These are phyloP conservation scores for Phycomyces blakesleeanus DNA, from an alignment of 192 early-diverging fungal species.

Conservation along the genomic window DNA sequence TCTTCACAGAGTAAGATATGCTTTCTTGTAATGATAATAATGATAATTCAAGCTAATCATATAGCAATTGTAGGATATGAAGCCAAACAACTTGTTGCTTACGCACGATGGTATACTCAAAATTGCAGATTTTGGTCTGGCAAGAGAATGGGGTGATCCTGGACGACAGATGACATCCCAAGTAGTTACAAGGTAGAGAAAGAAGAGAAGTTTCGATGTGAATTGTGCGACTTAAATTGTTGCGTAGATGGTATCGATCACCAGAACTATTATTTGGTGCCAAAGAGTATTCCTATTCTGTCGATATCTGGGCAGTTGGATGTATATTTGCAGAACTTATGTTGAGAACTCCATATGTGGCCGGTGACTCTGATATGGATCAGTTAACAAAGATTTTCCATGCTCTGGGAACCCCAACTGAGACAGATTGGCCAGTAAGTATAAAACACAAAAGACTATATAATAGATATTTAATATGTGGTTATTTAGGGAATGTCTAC, in stretches of 20 bases:
- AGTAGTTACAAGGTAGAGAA: conserved; percentile 76
- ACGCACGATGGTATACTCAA: conserved; percentile 87
- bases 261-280: conserved; percentile 93
- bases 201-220: not conserved
- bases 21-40: too few species aligned
- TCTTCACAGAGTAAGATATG: conserved; percentile 69
- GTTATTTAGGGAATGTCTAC: conserved; percentile 55
- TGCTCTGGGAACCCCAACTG: conserved; percentile 77
- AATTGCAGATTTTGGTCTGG: conserved; percentile 97
- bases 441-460: not conserved
- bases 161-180: conserved; percentile 83
- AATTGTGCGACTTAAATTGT: conserved; percentile 5
- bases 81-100: conserved; percentile 83
- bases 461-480: not conserved
- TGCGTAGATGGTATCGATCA: conserved; percentile 87
- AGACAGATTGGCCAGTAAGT: conserved; percentile 74
- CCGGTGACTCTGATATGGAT: conserved; percentile 77
- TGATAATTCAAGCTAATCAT: not conserved
- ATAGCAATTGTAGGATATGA: conserved; percentile 61
- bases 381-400: conserved; percentile 75
- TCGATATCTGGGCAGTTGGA: conserved; percentile 97
- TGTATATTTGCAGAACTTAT: conserved; percentile 99
- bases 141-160: conserved; percentile 90
- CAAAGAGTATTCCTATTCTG: conserved; percentile 77
- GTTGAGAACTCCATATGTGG: conserved; percentile 85